A percentile compares a stretch with the other conserved stretches of the same genome.
Conservation (phyloP, 2,329 filamentous ascomycete genomes). For the Epichloe gansuensis region DNA sequence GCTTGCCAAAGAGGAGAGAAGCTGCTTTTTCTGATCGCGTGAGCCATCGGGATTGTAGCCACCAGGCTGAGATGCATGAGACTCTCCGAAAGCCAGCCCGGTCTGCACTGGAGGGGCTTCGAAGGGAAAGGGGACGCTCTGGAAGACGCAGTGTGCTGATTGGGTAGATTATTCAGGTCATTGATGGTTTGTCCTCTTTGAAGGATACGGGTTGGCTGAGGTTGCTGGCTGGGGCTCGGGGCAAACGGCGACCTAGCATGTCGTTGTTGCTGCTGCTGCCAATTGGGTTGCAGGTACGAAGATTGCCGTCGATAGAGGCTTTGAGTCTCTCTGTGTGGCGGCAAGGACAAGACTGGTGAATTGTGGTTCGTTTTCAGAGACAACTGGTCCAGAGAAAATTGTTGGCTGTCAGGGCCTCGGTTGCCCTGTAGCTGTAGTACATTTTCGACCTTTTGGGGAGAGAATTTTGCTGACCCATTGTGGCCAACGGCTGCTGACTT, state of each 20-base stretch:
- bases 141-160: constrained; percentile 9
- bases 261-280: not conserved
- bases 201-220: constrained; percentile 22
- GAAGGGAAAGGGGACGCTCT: constrained; percentile 12
- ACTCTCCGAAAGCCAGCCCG: not conserved
- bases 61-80: not conserved
- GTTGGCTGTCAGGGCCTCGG: not conserved
- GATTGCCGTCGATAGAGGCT: constrained; percentile 6
- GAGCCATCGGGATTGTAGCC: constrained; percentile 15
- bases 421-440: not conserved
- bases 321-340: constrained; percentile 5
- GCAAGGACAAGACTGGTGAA: constrained; percentile 8
- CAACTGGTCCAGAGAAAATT: constrained; percentile 12
- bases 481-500: not conserved
- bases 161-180: constrained; percentile 5
- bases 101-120: constrained; percentile 7
- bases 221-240: not conserved
- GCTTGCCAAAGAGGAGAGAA: constrained; percentile 54
- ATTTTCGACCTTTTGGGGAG: not conserved
- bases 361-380: constrained; percentile 9
- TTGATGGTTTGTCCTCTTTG: constrained; percentile 21
- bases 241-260: not conserved
- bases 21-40: constrained; percentile 20
- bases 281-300: constrained; percentile 3
- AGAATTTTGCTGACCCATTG: not conserved